These are phyloP conservation scores for Chaetomium sp. DNA, from an alignment of 2,329 filamentous ascomycete genomes.

Conservation along the genomic window DNA sequence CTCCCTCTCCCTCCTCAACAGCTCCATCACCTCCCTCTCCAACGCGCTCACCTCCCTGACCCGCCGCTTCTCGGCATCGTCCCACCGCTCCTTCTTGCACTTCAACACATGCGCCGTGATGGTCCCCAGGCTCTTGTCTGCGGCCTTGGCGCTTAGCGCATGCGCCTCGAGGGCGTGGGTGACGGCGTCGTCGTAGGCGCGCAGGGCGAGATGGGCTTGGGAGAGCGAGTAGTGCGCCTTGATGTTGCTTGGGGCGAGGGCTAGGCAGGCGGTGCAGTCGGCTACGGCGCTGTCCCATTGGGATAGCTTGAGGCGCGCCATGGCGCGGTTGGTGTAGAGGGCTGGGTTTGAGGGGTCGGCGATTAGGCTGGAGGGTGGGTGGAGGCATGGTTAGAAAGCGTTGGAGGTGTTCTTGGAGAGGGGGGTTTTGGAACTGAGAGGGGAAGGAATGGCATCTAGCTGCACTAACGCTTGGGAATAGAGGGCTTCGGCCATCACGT, in stretches of 20 bases:
- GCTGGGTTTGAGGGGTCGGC: constrained; percentile 70
- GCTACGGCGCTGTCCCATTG: constrained; percentile 68
- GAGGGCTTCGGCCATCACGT: constrained; percentile 55
- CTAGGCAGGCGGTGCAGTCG: constrained; percentile 71
- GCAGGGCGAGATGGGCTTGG: constrained; percentile 72
- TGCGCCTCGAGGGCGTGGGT: constrained; percentile 66
- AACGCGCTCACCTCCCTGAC: constrained; percentile 50
- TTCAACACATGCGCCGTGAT: constrained; percentile 68
- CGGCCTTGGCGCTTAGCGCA: constrained; percentile 54
- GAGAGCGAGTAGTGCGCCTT: constrained; percentile 82
- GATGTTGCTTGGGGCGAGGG: constrained; percentile 58
- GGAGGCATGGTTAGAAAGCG: neutral
- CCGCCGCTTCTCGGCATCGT: constrained; percentile 60
- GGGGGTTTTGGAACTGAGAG: neutral
- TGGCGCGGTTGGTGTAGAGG: constrained; percentile 84
- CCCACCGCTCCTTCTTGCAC: constrained; percentile 84
- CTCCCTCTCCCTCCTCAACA: constrained; percentile 44
- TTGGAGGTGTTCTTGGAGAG: neutral
- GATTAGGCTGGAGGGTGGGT: constrained; percentile 52
- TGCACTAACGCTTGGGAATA: constrained; percentile 66
- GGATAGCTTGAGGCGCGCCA: constrained; percentile 68
- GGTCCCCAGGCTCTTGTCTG: constrained; percentile 61
- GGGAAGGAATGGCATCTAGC: neutral
- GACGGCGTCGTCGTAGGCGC: constrained; percentile 67
- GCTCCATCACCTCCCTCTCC: constrained; percentile 51